Conservation (phyloP, 495 filamentous ascomycete species). For the Aspergillus asperescens region DNA sequence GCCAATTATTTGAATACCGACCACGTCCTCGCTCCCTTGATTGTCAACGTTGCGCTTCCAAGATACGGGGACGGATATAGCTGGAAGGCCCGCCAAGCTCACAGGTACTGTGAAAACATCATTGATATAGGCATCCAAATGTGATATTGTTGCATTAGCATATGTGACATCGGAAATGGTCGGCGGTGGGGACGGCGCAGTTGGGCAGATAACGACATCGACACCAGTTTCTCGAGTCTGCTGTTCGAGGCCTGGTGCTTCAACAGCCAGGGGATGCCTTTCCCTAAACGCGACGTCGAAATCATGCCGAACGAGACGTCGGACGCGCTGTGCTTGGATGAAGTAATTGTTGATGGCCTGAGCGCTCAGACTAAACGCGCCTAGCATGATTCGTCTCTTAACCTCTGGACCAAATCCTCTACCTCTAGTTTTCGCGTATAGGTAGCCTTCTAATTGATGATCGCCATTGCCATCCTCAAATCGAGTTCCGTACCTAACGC, state of each 20-base stretch:
- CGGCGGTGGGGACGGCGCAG: conserved; percentile 74
- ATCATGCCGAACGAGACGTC: conserved; percentile 75
- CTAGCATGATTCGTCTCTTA: conserved; percentile 76
- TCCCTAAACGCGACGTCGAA: conserved; percentile 73
- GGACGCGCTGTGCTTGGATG: conserved; percentile 82
- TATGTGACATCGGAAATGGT: conserved; percentile 47
- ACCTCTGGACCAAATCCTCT: conserved; percentile 79
- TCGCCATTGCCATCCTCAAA: conserved; percentile 26
- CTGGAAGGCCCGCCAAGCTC: conserved; percentile 85
- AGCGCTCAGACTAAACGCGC: conserved; percentile 85
- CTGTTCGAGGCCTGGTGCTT: conserved; percentile 33
- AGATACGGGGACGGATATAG: conserved; percentile 73
- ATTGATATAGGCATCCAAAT: conserved; percentile 69
- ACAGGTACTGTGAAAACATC: conserved; percentile 96
- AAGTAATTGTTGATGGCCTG: conserved; percentile 96
- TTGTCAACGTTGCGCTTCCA: conserved; percentile 14
- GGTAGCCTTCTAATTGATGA: conserved; percentile 41
- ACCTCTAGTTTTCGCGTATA: conserved; percentile 72
- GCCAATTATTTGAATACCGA: conserved; percentile 82
- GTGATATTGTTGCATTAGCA: conserved; percentile 22
- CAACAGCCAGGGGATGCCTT: conserved; percentile 54
- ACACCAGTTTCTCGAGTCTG: conserved; percentile 50
- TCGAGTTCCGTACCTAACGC: conserved; percentile 76
- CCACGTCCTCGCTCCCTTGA: conserved; percentile 31
- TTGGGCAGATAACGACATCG: conserved; percentile 85